phyloP scores from a whole-genome alignment of 2,329 filamentous ascomycete species.

The Zymoseptoria crescenta region DNA sequence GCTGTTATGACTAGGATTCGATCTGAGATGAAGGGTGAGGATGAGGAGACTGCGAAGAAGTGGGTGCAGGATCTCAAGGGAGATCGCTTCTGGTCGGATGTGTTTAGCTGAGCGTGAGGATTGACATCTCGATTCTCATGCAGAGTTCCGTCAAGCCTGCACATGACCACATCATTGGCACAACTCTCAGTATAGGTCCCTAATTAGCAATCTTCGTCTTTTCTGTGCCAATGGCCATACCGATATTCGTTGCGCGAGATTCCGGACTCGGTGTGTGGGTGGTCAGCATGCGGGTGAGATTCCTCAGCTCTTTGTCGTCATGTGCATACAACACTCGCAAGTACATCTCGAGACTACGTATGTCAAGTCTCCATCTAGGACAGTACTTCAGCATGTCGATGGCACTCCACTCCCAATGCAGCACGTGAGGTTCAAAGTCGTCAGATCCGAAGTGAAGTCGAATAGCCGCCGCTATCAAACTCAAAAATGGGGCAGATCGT shows the following conservation, averaged over 20 bases:
- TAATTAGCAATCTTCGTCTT: not conserved
- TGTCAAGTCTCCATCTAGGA: not conserved
- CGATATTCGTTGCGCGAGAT: not conserved
- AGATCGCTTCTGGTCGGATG: conserved; percentile 41
- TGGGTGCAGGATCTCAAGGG: conserved; percentile 41
- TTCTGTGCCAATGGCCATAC: not conserved
- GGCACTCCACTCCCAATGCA: not conserved
- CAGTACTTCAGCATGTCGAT: not conserved
- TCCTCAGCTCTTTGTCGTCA: not conserved
- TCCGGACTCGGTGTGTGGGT: not conserved
- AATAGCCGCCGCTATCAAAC: not conserved
- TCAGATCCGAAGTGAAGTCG: not conserved
- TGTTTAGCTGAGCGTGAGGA: conserved; percentile 18
- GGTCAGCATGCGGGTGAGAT: not conserved
- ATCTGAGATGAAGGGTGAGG: conserved; percentile 25
- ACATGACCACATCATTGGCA: not conserved
- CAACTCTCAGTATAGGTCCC: not conserved
- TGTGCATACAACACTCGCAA: not conserved
- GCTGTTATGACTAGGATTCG: conserved; percentile 37
- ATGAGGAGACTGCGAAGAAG: conserved; percentile 29
- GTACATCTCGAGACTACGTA: not conserved
- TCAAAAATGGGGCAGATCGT: not conserved
- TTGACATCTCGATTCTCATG: not conserved
- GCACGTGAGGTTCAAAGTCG: not conserved
- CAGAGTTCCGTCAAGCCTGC: not conserved